These are phyloP conservation scores for Pneumocystis oryctolagi DNA, from an alignment of 1,139 yeast species.

Conservation along the genomic window DNA sequence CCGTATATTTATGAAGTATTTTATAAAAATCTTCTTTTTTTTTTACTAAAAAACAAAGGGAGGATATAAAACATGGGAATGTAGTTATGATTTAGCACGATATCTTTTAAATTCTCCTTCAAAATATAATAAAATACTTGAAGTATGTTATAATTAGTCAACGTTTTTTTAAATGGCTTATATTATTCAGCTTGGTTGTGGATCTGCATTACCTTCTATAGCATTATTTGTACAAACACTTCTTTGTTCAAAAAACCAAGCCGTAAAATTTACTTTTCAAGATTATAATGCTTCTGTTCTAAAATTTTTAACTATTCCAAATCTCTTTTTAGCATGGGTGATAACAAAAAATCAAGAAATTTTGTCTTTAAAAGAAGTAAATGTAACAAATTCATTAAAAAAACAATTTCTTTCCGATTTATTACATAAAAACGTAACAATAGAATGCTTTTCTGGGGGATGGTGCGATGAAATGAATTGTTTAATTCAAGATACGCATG, in stretches of 20 bases:
- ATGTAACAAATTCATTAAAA: background rate
- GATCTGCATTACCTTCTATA: background rate
- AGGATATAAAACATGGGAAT: slow-evolving; percentile 3
- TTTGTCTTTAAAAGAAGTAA: background rate
- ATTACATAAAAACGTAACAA: background rate
- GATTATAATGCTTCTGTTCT: background rate
- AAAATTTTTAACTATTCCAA: background rate
- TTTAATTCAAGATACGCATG: background rate
- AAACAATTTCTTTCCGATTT: background rate
- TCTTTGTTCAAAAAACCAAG: background rate
- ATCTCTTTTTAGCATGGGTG: background rate
- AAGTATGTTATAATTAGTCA: background rate
- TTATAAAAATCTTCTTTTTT: background rate
- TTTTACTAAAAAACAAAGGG: background rate
- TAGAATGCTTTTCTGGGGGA: background rate
- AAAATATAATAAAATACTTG: background rate
- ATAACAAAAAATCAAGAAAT: background rate
- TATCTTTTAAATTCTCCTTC: background rate
- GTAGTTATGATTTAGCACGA: background rate
- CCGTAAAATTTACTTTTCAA: background rate
- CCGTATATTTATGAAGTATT: background rate
- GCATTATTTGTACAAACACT: background rate
- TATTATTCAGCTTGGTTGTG: background rate
- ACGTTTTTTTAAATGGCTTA: background rate
- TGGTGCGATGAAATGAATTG: background rate